A percentile compares a stretch with the other conserved stretches of the same genome.
Conservation (phyloP, 805 yeast species). For the Schizosaccharomyces japonicus region DNA sequence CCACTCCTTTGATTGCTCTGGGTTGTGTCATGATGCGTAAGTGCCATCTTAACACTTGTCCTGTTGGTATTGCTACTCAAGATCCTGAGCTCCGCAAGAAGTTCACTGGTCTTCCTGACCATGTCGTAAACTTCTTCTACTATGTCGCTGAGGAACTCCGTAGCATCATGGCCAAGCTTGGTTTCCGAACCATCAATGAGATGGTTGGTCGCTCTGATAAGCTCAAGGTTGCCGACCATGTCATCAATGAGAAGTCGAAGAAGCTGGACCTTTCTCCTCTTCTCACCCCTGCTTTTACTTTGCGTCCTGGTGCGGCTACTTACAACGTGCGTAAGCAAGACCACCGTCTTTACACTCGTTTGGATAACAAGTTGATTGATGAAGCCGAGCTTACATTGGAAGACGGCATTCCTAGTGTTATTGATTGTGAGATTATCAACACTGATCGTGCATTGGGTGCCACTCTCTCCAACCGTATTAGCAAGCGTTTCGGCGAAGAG, state of each 20-base stretch:
- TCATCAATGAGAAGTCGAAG: constrained; percentile 70
- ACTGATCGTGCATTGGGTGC: constrained; percentile 94
- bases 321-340: constrained; percentile 81
- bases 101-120: constrained; percentile 92
- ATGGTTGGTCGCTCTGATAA: constrained; percentile 96
- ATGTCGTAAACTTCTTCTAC: constrained; percentile 90
- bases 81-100: constrained; percentile 82
- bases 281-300: constrained; percentile 85
- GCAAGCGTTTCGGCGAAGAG: constrained; percentile 76
- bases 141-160: constrained; percentile 83
- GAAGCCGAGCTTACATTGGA: constrained; percentile 90
- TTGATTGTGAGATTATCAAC: constrained; percentile 78
- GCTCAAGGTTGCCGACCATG: constrained; percentile 59
- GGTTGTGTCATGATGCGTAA: constrained; percentile 93
- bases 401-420: constrained; percentile 84
- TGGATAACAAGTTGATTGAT: constrained; percentile 86
- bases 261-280: constrained; percentile 80
- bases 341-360: constrained; percentile 72
- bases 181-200: constrained; percentile 86
- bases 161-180: constrained; percentile 77
- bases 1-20: constrained; percentile 88
- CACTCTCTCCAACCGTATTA: constrained; percentile 77
- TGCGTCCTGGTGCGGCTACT: constrained; percentile 92
- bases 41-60: constrained; percentile 84
- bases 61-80: constrained; percentile 97